phyloP scores from a whole-genome alignment of 2,329 filamentous ascomycete genomes.

The Fusarium sp. region DNA sequence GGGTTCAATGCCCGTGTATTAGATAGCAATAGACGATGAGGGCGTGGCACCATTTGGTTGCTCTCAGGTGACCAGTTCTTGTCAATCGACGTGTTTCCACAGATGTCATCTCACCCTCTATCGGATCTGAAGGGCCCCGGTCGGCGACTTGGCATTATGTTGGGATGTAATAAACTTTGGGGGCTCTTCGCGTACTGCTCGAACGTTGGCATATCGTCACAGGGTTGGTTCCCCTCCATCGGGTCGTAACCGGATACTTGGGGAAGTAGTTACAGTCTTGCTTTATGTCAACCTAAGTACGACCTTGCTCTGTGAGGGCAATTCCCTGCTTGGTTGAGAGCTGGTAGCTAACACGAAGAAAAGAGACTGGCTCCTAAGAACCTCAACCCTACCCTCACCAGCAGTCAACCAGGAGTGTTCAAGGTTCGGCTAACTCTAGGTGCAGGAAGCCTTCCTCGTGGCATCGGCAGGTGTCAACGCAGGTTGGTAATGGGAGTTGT shows the following conservation, averaged over 20 bases:
- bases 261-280: background rate
- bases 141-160: background rate
- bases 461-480: background rate
- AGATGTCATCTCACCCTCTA: background rate
- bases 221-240: background rate
- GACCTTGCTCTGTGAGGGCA: background rate
- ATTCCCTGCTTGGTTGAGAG: background rate
- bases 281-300: background rate
- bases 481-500: background rate
- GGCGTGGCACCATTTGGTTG: conserved; percentile 32
- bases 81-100: background rate
- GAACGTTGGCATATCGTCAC: background rate
- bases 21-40: conserved; percentile 50
- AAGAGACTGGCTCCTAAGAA: background rate
- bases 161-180: background rate
- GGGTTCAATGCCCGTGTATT: conserved; percentile 47
- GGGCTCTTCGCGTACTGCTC: background rate
- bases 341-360: background rate
- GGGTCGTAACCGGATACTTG: background rate
- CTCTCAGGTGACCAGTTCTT: background rate
- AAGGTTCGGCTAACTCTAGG: background rate
- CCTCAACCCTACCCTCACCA: background rate
- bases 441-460: background rate
- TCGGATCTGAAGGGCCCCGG: background rate
- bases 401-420: background rate